Percentiles rank a stretch among this genome's conserved stretches.
phyloP scores from a whole-genome alignment of 768 basidiomycete genomes.

The Lepiota subincarnata region DNA sequence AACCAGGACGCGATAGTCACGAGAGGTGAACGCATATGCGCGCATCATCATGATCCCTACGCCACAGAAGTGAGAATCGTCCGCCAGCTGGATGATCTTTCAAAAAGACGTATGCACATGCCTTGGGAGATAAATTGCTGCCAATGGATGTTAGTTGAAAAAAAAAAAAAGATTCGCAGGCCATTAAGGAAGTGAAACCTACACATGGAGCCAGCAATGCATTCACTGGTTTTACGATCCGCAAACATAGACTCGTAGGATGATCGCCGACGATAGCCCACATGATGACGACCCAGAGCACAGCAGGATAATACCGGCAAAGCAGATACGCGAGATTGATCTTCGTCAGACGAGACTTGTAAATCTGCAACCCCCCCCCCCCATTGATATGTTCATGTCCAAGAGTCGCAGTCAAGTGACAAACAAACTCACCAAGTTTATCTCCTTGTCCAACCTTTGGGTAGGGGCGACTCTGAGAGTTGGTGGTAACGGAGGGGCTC shows the following conservation, averaged over 20 bases:
- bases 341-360: slow-evolving; percentile 32
- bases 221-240: slow-evolving; percentile 26
- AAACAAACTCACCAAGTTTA: slow-evolving; percentile 27
- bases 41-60: slow-evolving; percentile 39
- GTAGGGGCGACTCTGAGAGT: background rate
- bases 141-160: background rate
- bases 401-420: background rate
- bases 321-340: slow-evolving; percentile 36
- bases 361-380: too few species aligned
- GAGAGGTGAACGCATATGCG: slow-evolving; percentile 39
- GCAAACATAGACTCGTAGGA: slow-evolving; percentile 24
- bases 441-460: slow-evolving; percentile 27
- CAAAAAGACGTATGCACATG: slow-evolving; percentile 6
- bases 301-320: slow-evolving; percentile 38
- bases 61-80: background rate
- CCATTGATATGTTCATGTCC: background rate
- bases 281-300: slow-evolving; percentile 32
- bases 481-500: too few species aligned
- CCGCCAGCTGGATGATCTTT: background rate
- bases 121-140: slow-evolving; percentile 42
- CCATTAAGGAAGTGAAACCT: slow-evolving; percentile 11
- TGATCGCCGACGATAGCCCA: slow-evolving; percentile 36
- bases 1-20: slow-evolving; percentile 24
- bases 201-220: slow-evolving; percentile 31
- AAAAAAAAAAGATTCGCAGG: background rate